Evolutionary conservation across 257 asterid species (phyloP), one percentile per base, ranked within the genome.

Genomic region (Solanum megistacrolobum): DNA sequence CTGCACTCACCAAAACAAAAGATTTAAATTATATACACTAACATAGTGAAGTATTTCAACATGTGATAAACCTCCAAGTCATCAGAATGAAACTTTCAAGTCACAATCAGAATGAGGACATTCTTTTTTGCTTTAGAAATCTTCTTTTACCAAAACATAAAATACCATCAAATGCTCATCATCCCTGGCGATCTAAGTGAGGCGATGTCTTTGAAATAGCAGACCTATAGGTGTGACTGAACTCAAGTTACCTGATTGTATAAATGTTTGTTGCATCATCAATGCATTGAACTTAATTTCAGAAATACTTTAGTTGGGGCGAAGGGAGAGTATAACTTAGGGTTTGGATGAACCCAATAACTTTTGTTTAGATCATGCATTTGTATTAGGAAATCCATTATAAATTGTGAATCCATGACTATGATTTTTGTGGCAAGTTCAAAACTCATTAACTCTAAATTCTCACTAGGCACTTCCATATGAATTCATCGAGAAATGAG

Each of bases 1-100:
- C 98, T 94, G 85, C 88, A 75, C 41, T 34, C 25, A 38, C 18
- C 13, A n/a, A 85, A 14, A 14, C 31, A 60, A 4, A 27, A 27
- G 38, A 31, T 20, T 25, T 16, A 20, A 12, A 9, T 12, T 36
- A 16, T 14, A 25, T 2, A 21, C 6, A 21, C 12, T 20, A 34
- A 14, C 8, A 32, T 9, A 6, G 35, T 72, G 76, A 29, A 69
- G 7, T 29, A 55, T 55, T 55, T 55, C n/a, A 55, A 55, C 65
- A 55, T 55, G 65, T 58, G 68, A 58, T 58, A 58, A 20, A 21
- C 68, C 4, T 58, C 10, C 68, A 21, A 58, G 27, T 58, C 25
- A 58, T 52, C 60, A 52, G 21, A 52, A 52, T 52, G 23, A 21
- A 20, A 21, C 66, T 21, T 58, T 8, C 66, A 21, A 58, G 68